These are phyloP conservation scores for Cladosporium oxysporum DNA, from an alignment of 2,329 filamentous ascomycete species.

Conservation along the genomic window DNA sequence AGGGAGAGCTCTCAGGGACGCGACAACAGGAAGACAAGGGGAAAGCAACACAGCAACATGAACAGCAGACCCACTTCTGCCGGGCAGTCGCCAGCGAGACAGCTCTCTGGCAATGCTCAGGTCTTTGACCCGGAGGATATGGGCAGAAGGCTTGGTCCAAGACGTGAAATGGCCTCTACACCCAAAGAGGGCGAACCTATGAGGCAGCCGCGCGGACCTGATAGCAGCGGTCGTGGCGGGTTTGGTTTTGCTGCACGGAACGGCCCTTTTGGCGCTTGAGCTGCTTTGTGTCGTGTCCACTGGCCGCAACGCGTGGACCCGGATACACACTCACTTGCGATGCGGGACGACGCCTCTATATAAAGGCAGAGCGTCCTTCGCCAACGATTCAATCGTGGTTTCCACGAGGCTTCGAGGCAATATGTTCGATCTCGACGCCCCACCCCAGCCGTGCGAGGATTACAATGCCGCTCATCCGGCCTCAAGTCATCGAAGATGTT, in stretches of 20 bases:
- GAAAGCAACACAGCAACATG: conserved; percentile 36
- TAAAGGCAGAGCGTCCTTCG: neutral
- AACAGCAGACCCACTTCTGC: conserved; percentile 39
- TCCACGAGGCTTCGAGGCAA: neutral
- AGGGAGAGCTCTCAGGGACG: conserved; percentile 34
- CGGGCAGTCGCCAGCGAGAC: conserved; percentile 40
- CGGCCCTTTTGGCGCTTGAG: conserved; percentile 15
- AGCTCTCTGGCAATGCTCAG: conserved; percentile 46
- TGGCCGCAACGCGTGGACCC: neutral
- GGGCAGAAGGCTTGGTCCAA: conserved; percentile 56
- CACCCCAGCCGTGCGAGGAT: neutral
- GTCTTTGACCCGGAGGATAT: conserved; percentile 77
- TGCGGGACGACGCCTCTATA: neutral
- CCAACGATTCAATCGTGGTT: neutral
- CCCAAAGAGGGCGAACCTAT: conserved; percentile 68
- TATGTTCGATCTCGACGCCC: neutral
- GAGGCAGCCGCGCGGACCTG: conserved; percentile 75
- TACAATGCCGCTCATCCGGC: neutral
- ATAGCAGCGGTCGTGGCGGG: conserved; percentile 72
- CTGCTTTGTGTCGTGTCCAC: neutral
- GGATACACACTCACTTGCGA: neutral
- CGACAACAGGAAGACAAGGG: conserved; percentile 28
- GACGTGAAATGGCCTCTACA: conserved; percentile 42
- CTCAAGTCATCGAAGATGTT: neutral
- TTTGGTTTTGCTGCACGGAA: conserved; percentile 51